A percentile compares a stretch with the other conserved stretches of the same genome.
phyloP scores from a whole-genome alignment of 1,284 basidiomycete genomes.

The Irpex sp. region DNA sequence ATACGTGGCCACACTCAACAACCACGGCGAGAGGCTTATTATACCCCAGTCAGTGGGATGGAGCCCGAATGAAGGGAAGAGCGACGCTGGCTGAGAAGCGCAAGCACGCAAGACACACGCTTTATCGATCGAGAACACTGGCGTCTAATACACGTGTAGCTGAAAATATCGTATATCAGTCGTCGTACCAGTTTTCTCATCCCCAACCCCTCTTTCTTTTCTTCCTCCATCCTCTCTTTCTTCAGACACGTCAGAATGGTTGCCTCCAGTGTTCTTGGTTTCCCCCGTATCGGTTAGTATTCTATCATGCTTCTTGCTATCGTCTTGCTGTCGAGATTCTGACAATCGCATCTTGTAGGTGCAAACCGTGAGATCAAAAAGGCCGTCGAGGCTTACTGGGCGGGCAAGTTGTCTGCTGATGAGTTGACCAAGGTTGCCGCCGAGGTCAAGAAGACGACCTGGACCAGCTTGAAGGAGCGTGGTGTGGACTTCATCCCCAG shows the following conservation, averaged over 20 bases:
- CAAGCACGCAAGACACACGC: constrained; percentile 14
- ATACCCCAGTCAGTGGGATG: not conserved
- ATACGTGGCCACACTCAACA: not conserved
- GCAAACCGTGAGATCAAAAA: constrained; percentile 98
- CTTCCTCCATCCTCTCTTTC: constrained; percentile 24
- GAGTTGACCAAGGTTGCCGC: constrained; percentile 89
- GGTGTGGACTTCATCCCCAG: constrained; percentile 94
- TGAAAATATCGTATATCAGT: constrained; percentile 6
- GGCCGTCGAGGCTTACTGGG: constrained; percentile 98
- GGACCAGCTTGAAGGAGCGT: constrained; percentile 84
- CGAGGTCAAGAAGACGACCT: constrained; percentile 88
- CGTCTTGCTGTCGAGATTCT: not conserved
- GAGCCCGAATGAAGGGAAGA: not conserved
- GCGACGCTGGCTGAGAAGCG: not conserved
- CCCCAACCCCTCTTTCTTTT: constrained; percentile 15
- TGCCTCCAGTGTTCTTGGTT: constrained; percentile 88
- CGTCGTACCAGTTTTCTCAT: constrained; percentile 10
- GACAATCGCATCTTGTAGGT: constrained; percentile 41
- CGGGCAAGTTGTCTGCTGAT: constrained; percentile 85
- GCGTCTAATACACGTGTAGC: constrained; percentile 12
- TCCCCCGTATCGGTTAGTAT: constrained; percentile 89
- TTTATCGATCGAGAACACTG: constrained; percentile 10
- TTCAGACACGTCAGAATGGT: constrained; percentile 50
- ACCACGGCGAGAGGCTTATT: too few relatives aligned
- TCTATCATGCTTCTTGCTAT: too few relatives aligned